Percentiles rank a stretch among this genome's conserved stretches.
These are phyloP conservation scores for Oxalis stricta DNA, from an alignment of 441 rosid genomes.

Conservation along the genomic window DNA sequence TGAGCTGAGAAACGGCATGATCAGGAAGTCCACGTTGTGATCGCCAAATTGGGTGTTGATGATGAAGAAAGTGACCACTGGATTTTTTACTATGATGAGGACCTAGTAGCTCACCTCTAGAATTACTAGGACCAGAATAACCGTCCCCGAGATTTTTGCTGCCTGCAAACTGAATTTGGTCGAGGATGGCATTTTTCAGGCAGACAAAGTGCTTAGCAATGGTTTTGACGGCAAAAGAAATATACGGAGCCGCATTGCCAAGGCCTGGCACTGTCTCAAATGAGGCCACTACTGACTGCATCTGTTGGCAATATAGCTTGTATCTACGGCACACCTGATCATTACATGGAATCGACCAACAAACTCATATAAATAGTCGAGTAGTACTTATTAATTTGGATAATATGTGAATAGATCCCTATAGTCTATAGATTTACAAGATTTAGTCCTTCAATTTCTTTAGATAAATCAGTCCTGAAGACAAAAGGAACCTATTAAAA, in stretches of 20 bases:
- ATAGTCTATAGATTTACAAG: no score
- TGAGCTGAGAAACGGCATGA: constrained; percentile 41
- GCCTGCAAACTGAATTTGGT: constrained; percentile 21
- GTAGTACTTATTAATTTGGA: no score
- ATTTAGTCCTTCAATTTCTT: no score
- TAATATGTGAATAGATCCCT: no score
- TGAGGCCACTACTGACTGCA: constrained; percentile 32
- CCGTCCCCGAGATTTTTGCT: constrained; percentile 1
- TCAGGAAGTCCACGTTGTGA: constrained; percentile 60
- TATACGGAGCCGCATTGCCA: constrained; percentile 37
- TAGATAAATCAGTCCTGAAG: no score
- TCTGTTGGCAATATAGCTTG: constrained; percentile 31
- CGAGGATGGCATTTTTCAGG: constrained; percentile 31
- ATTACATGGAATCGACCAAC: no score
- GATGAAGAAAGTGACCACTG: constrained; percentile 8
- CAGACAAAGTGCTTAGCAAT: constrained; percentile 26
- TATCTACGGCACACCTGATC: constrained; percentile 29
- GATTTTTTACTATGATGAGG: constrained; percentile 12
- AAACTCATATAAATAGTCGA: no score
- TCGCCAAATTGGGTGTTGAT: constrained; percentile 38
- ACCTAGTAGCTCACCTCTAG: constrained; percentile 3
- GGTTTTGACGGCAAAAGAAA: constrained; percentile 20
- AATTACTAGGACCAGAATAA: background rate
- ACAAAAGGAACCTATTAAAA: no score
- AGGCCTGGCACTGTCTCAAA: constrained; percentile 36